These are phyloP conservation scores for Bryum argenteum DNA, from an alignment of 225 moss, liverwort and hornwort genomes.

Conservation along the genomic window DNA sequence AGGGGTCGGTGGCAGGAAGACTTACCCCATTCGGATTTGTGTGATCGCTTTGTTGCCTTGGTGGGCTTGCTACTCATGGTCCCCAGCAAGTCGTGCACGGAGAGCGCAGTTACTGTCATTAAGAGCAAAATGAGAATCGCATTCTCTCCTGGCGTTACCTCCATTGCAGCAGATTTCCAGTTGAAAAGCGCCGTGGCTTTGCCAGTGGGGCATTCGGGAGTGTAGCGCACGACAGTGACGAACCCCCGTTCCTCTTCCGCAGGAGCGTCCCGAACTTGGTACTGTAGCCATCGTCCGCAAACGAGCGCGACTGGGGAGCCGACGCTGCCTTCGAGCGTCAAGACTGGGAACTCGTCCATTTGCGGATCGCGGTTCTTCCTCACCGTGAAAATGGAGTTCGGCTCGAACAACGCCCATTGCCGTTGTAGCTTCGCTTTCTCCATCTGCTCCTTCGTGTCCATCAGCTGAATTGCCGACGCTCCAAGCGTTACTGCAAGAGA, in stretches of 20 bases:
- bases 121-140: slow-evolving; percentile 44
- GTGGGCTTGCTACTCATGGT: slow-evolving; percentile 40
- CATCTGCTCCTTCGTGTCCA: slow-evolving; percentile 43
- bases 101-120: slow-evolving; percentile 39
- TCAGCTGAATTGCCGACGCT: slow-evolving; percentile 51
- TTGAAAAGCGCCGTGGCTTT: slow-evolving; percentile 65
- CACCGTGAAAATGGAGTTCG: slow-evolving; percentile 44
- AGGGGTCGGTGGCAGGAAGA: background rate
- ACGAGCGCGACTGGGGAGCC: slow-evolving; percentile 46
- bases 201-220: slow-evolving; percentile 44
- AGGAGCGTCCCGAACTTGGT: slow-evolving; percentile 36
- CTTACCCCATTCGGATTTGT: slow-evolving; percentile 51
- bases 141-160: slow-evolving; percentile 49
- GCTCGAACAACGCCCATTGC: slow-evolving; percentile 57
- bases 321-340: slow-evolving; percentile 38
- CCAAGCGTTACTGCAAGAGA: slow-evolving; percentile 32
- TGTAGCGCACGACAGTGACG: slow-evolving; percentile 49
- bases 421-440: slow-evolving; percentile 50
- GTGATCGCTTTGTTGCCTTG: slow-evolving; percentile 36
- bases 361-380: slow-evolving; percentile 37
- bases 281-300: slow-evolving; percentile 52
- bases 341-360: slow-evolving; percentile 34
- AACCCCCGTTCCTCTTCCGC: slow-evolving; percentile 44
- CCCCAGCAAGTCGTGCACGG: slow-evolving; percentile 47
- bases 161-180: slow-evolving; percentile 55